A percentile compares a stretch with the other conserved stretches of the same genome.
Conservation (phyloP, 805 yeast species). For the Lipomyces yamanashiensis region DNA sequence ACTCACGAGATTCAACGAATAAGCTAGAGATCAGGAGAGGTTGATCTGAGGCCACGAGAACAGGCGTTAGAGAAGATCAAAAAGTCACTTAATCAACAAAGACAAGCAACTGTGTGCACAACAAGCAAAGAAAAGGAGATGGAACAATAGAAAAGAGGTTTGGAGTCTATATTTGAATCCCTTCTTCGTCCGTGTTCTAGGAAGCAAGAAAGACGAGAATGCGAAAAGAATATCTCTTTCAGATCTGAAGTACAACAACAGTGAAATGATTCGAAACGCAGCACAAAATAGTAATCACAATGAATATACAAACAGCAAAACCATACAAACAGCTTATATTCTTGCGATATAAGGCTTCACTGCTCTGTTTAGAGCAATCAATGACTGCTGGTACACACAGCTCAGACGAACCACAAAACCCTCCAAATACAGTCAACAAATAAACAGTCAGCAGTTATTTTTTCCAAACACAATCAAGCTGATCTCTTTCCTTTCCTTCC, state of each 20-base stretch:
- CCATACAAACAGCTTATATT: not conserved
- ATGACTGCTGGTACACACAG: no score
- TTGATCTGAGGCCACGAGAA: no score
- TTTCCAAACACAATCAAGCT: no score
- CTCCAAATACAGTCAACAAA: no score
- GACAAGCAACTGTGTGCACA: not conserved
- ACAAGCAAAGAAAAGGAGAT: not conserved
- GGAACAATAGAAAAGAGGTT: not conserved
- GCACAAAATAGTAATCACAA: not conserved
- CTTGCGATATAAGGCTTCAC: no score
- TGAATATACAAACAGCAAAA: not conserved
- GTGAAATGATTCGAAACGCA: not conserved
- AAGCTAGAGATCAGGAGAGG: not conserved
- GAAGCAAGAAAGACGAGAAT: not conserved
- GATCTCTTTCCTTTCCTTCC: no score
- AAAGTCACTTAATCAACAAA: no score
- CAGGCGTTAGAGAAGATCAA: no score
- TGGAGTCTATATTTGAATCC: conserved; percentile 7
- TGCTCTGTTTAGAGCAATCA: no score
- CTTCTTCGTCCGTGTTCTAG: not conserved
- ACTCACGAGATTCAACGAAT: not conserved
- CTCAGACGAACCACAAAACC: no score
- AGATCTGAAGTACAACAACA: not conserved
- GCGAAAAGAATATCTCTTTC: not conserved
- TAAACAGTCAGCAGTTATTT: no score